Conservation (phyloP, 2,329 filamentous ascomycete species). For the Penicillium decumbens region DNA sequence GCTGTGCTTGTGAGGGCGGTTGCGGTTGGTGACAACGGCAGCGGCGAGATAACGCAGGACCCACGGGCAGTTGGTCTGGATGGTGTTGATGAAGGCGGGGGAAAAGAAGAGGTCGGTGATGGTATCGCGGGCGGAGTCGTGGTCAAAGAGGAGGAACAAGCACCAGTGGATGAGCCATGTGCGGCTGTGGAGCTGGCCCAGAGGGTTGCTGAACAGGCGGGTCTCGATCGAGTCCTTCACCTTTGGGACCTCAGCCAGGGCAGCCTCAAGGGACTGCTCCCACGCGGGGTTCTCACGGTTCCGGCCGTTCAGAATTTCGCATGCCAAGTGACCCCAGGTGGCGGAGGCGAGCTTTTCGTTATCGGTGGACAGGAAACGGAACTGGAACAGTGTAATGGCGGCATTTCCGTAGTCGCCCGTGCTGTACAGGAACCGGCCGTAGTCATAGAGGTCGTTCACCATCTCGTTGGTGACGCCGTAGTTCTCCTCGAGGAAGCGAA, state of each 20-base stretch:
- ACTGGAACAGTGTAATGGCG: constrained; percentile 91
- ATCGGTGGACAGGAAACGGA: constrained; percentile 95
- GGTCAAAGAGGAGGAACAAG: constrained; percentile 98
- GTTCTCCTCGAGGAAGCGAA: constrained; percentile 95
- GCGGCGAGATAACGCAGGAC: constrained; percentile 89
- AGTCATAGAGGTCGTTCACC: constrained; percentile 93
- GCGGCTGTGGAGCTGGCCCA: constrained; percentile 92
- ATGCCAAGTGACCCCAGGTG: constrained; percentile 96
- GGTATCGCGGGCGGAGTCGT: constrained; percentile 81
- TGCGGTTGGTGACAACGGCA: constrained; percentile 89
- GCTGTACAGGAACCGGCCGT: constrained; percentile 95
- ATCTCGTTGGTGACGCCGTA: constrained; percentile 92
- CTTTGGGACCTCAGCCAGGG: constrained; percentile 84
- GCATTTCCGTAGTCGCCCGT: constrained; percentile 90
- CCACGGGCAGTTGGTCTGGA: constrained; percentile 97
- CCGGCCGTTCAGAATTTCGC: constrained; percentile 88
- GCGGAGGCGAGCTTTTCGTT: constrained; percentile 95
- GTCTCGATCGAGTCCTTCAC: constrained; percentile 90
- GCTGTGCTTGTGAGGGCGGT: constrained; percentile 69
- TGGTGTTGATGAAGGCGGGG: constrained; percentile 97
- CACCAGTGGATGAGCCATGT: constrained; percentile 98
- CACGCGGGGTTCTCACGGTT: background rate
- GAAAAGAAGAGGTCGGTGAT: constrained; percentile 97
- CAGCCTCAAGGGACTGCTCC: constrained; percentile 66
- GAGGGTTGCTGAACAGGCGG: constrained; percentile 90